Evolutionary conservation across 1,139 yeast species (phyloP), one percentile per base, ranked within the genome.

Genomic region (Wickerhamomyces sp.): DNA sequence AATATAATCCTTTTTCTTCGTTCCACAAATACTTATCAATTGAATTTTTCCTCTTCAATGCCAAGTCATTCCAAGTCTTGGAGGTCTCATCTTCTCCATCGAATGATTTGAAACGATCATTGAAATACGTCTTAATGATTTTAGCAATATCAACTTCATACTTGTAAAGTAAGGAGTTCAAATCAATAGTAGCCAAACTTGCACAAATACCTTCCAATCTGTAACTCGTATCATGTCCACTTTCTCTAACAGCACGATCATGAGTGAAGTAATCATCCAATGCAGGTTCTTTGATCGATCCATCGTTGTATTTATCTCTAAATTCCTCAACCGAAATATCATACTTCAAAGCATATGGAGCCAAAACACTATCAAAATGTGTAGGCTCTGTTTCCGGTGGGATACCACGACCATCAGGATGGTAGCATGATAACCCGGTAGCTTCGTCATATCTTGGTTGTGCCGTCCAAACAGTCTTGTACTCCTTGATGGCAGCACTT

Each of bases 371-470:
- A 48, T 77, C 74, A 54, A 91, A 91, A 64, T 93, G 98, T 5
- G 87, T 77, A 0, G 93, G 68, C 58, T 91, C 99, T 2, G 97
- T 89, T 59, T 91, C 99, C 8, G 97, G 97, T 5, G 98, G 98
- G 30, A 91, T 75, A 15, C 97, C 96, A 23, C 72, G 49, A 25
- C 97, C 97, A 39, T 75, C 83, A 0, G 98, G 96, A 50, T 86
- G 87, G 57, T 87, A 93, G 45, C 95, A 78, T 1, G 96, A 88
- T 33, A 91, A 65, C 0, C 95, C 95, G 0, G 96, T 78, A n/a
- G 53, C 63, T 13, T 62, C 63, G 53, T 91, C 96, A 22, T 75
- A 61, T 40, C 98, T 70, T 20, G 97, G 97, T 31, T 58, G 53
- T 4, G 75, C 52, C 39, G 72, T 73, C 98, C 98, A 91, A 6